Evolutionary conservation across 179 eudicot species (phyloP).

Genomic region (Corrigiola litoralis): DNA sequence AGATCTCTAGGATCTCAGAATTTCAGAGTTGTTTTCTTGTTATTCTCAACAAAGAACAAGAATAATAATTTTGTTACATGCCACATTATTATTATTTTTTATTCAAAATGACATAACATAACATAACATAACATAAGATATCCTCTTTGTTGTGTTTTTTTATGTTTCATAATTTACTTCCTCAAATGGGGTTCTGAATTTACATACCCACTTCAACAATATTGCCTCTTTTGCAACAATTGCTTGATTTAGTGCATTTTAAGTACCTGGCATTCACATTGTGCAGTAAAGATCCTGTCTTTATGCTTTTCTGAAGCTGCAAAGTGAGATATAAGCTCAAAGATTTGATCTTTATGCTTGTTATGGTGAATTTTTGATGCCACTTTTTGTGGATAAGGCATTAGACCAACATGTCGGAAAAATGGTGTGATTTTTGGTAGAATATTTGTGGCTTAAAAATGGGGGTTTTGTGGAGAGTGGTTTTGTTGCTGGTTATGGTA

Average conservation of each 20-base stretch:
- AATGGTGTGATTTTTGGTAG: no score
- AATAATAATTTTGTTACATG: no score
- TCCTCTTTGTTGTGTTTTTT: conserved; percentile 28
- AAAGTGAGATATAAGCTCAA: neutral
- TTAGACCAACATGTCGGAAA: neutral
- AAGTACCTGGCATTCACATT: conserved; percentile 17
- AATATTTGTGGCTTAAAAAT: no score
- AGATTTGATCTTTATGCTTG: neutral
- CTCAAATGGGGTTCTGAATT: conserved; percentile 11
- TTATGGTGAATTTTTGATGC: neutral
- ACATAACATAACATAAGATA: no score
- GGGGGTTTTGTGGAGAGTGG: conserved; percentile 4
- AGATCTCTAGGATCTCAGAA: conserved; percentile 30
- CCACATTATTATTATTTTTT: no score
- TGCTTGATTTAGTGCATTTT: conserved; percentile 23
- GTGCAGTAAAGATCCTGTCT: conserved; percentile 18
- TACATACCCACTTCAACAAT: conserved; percentile 3
- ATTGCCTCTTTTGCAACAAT: conserved; percentile 10
- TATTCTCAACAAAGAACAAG: conserved; percentile 17
- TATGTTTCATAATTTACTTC: conserved; percentile 9
- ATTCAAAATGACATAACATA: no score
- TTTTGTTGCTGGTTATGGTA: conserved; percentile 14
- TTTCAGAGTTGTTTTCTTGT: conserved; percentile 24
- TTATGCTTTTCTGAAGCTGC: neutral
- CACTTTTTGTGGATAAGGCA: neutral